Base-by-base conservation (phyloP, 2,329 filamentous ascomycete species). In the Fusarium guadeloupense region DNA sequence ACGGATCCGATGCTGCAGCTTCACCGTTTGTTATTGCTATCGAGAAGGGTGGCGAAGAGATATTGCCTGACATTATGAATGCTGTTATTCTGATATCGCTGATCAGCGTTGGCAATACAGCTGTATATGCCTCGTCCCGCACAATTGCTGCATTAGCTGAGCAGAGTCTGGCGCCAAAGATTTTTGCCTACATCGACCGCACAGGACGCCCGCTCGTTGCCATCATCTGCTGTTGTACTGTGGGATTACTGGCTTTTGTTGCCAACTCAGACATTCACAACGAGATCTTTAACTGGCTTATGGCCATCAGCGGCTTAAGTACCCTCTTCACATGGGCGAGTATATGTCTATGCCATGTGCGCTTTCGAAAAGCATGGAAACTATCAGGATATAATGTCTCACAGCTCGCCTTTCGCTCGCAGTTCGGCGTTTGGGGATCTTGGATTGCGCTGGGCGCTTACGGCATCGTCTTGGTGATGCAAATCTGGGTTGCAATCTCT, bases 11-110 rank as follows among this genome's bases (percentile, higher is more conserved):
- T 71, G 85, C 88, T n/a, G 85, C 86, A 16, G 90, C 92, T 2
- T 96, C 92, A 4, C 93, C 93, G 1, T 97, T 97, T 72, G 93
- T 97, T 66, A 95, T 97, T 67, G 91, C 93, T 56, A 96, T 97
- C 69, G 81, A 89, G 64, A 89, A 92, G 60, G 92, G 92, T 4
- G 89, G 91, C 13, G 95, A 97, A 67, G 78, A 84, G 26, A 86
- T 89, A 3, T 83, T 97, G 5, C 91, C 92, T 1, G 93, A 90
- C 1, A 84, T 97, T 40, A 95, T 97, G 89, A 97, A 97, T 75
- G 88, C 86, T n/a, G 92, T 97, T 56, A 96, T 97, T 73, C 87
- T 97, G 68, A 86, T 97, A 59, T 90, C 93, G n/a, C 91, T 97
- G 17, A 80, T 97, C 17, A 95, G 92, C 1, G 93, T 97, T 53